A percentile compares a stretch with the other conserved stretches of the same genome.
phyloP scores from a whole-genome alignment of 768 basidiomycete genomes.

The Amanita pallidorosea region DNA sequence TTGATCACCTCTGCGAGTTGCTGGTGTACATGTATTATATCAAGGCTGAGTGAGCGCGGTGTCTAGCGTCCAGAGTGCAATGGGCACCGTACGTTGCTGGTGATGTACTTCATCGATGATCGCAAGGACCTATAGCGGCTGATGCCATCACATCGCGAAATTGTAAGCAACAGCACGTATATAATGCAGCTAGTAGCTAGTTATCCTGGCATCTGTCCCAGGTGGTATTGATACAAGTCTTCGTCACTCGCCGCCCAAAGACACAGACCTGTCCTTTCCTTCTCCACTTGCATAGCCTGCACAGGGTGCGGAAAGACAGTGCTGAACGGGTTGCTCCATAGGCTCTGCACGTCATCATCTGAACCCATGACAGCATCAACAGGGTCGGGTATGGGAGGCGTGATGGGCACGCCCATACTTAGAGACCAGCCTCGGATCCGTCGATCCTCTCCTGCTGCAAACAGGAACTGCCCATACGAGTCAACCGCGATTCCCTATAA shows the following conservation, averaged over 20 bases:
- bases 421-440: slow-evolving; percentile 64
- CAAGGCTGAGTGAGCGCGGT: background rate
- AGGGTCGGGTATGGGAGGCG: background rate
- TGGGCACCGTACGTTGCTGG: slow-evolving; percentile 22
- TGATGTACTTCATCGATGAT: slow-evolving; percentile 27
- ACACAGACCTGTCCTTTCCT: slow-evolving; percentile 25
- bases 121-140: background rate
- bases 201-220: slow-evolving; percentile 26
- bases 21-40: no score
- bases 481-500: slow-evolving; percentile 55
- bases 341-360: background rate
- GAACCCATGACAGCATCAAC: background rate
- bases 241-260: slow-evolving; percentile 45
- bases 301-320: slow-evolving; percentile 26
- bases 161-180: no score
- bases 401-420: slow-evolving; percentile 26
- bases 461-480: slow-evolving; percentile 44
- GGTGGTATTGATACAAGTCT: slow-evolving; percentile 34
- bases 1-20: slow-evolving; percentile 66
- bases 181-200: no score
- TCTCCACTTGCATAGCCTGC: slow-evolving; percentile 37
- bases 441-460: slow-evolving; percentile 59
- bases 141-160: no score
- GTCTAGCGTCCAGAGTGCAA: background rate
- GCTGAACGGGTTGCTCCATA: slow-evolving; percentile 20